Evolutionary conservation across 2,329 filamentous ascomycete species (phyloP), one percentile per base, ranked within the genome.

Genomic region (Blastomyces parvus): DNA sequence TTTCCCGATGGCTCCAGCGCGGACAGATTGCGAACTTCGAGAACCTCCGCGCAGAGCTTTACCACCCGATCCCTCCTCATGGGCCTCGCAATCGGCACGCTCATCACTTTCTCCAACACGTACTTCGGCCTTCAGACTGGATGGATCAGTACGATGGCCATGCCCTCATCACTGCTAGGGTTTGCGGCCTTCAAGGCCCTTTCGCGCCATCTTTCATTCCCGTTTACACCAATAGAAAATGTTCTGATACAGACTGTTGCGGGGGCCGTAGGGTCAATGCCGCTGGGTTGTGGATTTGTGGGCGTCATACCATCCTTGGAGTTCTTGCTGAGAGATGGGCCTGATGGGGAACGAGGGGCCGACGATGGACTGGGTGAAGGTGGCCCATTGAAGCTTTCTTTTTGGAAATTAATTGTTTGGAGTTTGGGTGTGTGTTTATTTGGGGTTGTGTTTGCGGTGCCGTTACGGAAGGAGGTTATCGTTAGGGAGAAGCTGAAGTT

Each of bases 61-160:
- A 97, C 94, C 0, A 64, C 88, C 33, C 88, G 94, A 63, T 91
- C 91, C 60, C 82, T 97, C 48, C 73, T 86, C 5, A 90, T 90
- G 36, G 94, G 94, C 19, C 81, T 96, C 6, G 79, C 84, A 3
- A 94, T 99, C 66, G 94, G 94, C 50, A 85, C 94, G 4, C 81
- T 97, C 62, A 96, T 97, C 71, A 94, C 90, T 73, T 96, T 96
- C 74, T 95, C 90, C 61, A 99, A 99, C 74, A 97, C 95, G 81
- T 99, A 97, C 76, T 99, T 99, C 74, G 94, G 94, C n/a, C 81
- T 99, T 40, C 94, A 97, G 78, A 95, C 90, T 36, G 87, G 87
- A 67, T 89, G 87, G 87, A 84, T 90, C 46, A 85, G 87, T 70
- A 90, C 90, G 68, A 97, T 99, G 94, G 90, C 91, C 19, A 97